Percentiles rank a stretch among this genome's conserved stretches.
Conservation (phyloP, 2,329 filamentous ascomycete species). For the Biscogniauxia marginata region DNA sequence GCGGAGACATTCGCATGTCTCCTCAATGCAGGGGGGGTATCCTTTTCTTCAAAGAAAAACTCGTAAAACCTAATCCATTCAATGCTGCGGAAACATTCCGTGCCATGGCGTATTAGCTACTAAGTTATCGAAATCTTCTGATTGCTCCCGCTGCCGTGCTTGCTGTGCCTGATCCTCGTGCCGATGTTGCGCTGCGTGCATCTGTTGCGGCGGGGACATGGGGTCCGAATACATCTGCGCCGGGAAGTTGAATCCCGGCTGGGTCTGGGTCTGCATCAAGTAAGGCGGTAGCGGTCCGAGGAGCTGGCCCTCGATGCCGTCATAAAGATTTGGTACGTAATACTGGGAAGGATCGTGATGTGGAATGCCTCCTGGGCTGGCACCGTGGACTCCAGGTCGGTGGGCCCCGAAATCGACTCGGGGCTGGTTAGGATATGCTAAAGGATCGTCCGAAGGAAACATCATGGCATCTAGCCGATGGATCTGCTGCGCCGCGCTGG, state of each 20-base stretch:
- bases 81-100: constrained; percentile 29
- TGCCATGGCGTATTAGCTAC: constrained; percentile 39
- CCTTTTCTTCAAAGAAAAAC: constrained; percentile 14
- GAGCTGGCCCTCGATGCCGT: constrained; percentile 71
- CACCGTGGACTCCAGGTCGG: constrained; percentile 30
- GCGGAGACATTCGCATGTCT: constrained; percentile 9
- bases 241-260: constrained; percentile 42
- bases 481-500: constrained; percentile 45
- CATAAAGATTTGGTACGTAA: constrained; percentile 53
- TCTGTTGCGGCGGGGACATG: constrained; percentile 41
- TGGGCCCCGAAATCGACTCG: constrained; percentile 57
- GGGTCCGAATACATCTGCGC: constrained; percentile 45
- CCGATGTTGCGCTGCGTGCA: constrained; percentile 32
- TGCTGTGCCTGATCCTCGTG: constrained; percentile 25
- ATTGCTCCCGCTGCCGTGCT: constrained; percentile 35
- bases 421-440: constrained; percentile 76
- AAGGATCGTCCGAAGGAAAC: constrained; percentile 76
- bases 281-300: constrained; percentile 71
- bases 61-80: constrained; percentile 25
- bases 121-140: constrained; percentile 48
- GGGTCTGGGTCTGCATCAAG: constrained; percentile 55
- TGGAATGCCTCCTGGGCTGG: constrained; percentile 30
- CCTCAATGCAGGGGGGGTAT: constrained; percentile 26
- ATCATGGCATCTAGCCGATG: constrained; percentile 75
- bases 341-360: constrained; percentile 42